Evolutionary conservation across 495 filamentous ascomycete species (phyloP).

Genomic region (Oleoguttula mirabilis): DNA sequence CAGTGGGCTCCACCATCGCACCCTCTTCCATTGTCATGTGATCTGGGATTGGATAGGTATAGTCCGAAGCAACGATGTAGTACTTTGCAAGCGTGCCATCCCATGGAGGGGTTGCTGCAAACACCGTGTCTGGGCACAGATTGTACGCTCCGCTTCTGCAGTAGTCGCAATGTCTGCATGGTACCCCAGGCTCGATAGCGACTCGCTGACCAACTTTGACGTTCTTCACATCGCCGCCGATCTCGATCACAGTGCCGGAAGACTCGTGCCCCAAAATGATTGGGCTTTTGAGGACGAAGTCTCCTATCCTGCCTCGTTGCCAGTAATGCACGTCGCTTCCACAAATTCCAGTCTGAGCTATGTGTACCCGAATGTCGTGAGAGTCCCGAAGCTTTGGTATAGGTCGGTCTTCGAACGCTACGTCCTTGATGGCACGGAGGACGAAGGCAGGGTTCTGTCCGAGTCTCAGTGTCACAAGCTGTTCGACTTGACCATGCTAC

Average conservation of each 20-base stretch:
- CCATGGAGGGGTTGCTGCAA: slow-evolving; percentile 21
- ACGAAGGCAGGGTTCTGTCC: slow-evolving; percentile 33
- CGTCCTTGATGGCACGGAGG: slow-evolving; percentile 28
- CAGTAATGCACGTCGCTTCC: slow-evolving; percentile 25
- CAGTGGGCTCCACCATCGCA: slow-evolving; percentile 15
- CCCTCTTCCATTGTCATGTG: slow-evolving; percentile 18
- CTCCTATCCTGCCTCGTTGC: slow-evolving; percentile 31
- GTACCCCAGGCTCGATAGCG: slow-evolving; percentile 24
- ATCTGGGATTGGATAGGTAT: slow-evolving; percentile 11
- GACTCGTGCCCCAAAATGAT: slow-evolving; percentile 26
- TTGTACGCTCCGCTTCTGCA: slow-evolving; percentile 22
- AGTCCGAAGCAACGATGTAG: slow-evolving; percentile 15
- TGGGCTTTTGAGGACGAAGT: slow-evolving; percentile 25
- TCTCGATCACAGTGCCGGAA: slow-evolving; percentile 17
- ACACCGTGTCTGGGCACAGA: slow-evolving; percentile 19
- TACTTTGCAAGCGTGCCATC: slow-evolving; percentile 19
- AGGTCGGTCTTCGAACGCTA: slow-evolving; percentile 29
- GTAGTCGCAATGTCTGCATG: slow-evolving; percentile 19
- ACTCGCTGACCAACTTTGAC: slow-evolving; percentile 19
- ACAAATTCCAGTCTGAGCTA: slow-evolving; percentile 32
- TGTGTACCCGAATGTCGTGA: slow-evolving; percentile 29
- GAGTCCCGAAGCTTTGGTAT: slow-evolving; percentile 27
- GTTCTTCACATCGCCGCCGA: slow-evolving; percentile 14
- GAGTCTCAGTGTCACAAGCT: no score
- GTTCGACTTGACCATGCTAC: no score